Percentiles rank a stretch among this genome's conserved stretches.
phyloP scores from a whole-genome alignment of 1,284 basidiomycete species.

The Grifola frondosa region DNA sequence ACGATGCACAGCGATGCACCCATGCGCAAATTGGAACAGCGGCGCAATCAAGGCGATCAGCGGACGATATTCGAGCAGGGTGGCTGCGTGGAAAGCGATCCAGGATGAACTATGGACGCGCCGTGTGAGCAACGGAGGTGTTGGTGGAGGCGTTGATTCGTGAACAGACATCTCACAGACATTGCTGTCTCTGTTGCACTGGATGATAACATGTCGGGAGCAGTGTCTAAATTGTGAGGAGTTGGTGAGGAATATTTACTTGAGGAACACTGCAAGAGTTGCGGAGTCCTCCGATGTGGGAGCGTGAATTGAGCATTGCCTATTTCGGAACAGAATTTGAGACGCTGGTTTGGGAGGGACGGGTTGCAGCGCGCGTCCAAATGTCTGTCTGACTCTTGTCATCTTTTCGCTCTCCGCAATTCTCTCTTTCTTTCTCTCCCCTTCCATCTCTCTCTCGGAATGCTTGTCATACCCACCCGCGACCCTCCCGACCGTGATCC shows the following conservation, averaged over 20 bases:
- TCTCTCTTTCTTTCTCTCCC: conserved; percentile 12
- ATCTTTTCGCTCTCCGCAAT: conserved; percentile 29
- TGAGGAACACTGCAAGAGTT: conserved; percentile 8
- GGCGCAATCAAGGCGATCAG: conserved; percentile 19
- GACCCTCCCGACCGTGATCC: conserved; percentile 55
- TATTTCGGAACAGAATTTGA: conserved; percentile 5
- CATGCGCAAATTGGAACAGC: too few relatives aligned
- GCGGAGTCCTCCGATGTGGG: too few relatives aligned
- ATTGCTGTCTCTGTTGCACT: too few relatives aligned
- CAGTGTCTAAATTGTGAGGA: too few relatives aligned
- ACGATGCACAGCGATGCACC: too few relatives aligned
- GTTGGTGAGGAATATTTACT: conserved; percentile 9
- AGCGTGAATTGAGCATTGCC: conserved; percentile 6
- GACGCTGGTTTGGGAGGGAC: conserved; percentile 6
- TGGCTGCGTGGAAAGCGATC: too few relatives aligned
- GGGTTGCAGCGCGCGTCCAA: conserved; percentile 19
- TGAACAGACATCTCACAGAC: too few relatives aligned
- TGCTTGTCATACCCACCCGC: conserved; percentile 50
- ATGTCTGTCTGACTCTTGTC: conserved; percentile 17
- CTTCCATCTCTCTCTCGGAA: conserved; percentile 15
- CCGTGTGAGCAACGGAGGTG: not conserved
- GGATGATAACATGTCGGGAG: too few relatives aligned
- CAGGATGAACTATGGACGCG: too few relatives aligned
- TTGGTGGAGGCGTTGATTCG: not conserved
- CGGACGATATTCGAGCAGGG: too few relatives aligned